Base-by-base conservation (phyloP, 345 rosid species). In the Chamaenerion angustifolium region DNA sequence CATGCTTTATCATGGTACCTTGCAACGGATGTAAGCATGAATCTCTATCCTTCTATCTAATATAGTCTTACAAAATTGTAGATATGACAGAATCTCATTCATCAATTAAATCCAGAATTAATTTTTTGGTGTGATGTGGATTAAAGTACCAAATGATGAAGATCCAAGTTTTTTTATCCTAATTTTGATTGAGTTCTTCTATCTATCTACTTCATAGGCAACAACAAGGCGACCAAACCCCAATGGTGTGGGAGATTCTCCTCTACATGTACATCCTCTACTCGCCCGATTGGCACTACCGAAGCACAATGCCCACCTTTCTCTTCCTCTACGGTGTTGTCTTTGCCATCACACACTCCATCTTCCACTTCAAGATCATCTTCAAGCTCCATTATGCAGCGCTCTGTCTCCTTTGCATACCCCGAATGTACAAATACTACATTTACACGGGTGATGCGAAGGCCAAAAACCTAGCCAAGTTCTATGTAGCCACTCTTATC, bases 231-330 rank as follows among this genome's bases (percentile, higher is more conserved):
- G 98, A 92, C 70, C 95, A 92, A 64, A 92, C 98, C 0, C 95
- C 96, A 2, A 88, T 88, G 98, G 96, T 92, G 45, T 88, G 98
- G 98, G 96, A 84, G 66, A 77, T 92, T 78, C 96, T 92, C 47
- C 81, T 92, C 42, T 92, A 90, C 63, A 70, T 87, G 63, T 92
- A 83, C 76, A 92, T 87, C 68, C 83, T 87, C 37, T 83, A 87
- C 71, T 92, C 98, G 12, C 98, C 98, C 21, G 95, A 92, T 66
- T 92, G 98, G 98, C 98, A 92, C 65, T 92, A 92, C 65, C 64
- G 78, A 45, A 81, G 95, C 55, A 83, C 95, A 0, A 92, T 92
- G 98, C 98, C 98, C 23, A 87, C 89, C 40, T 86, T 92, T 65
- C 75, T 92, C 74, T 83, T 87, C 71, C 64, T 87, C 23, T 92